Evolutionary conservation across 2,329 filamentous ascomycete species (phyloP), one percentile per base, ranked within the genome.

Genomic region (Corynespora cassiicola): DNA sequence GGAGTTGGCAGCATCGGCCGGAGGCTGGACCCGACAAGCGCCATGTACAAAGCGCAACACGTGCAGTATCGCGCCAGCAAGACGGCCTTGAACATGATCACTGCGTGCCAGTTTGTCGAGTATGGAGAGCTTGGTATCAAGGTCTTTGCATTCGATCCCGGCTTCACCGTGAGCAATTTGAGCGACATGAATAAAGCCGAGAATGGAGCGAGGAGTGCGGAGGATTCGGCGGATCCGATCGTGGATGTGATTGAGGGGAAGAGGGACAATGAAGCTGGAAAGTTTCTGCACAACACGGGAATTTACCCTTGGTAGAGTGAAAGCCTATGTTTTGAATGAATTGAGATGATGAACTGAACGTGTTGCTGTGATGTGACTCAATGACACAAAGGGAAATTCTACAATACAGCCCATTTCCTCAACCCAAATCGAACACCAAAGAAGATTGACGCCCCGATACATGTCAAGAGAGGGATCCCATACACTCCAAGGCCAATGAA

Each of bases 41-140:
- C 51, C 1, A 56, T 57, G 35, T 66, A 66, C 41, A 60, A 60
- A 14, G 42, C 56, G 3, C 38, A 53, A 15, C 39, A 37, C 2
- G 46, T 59, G 5, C 58, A 56, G 14, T 73, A 72, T 33, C 58
- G 63, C 4, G 56, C 63, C 0, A 66, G 58, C 18, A 73, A 72
- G 43, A 56, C 66, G 4, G 70, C 70, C 2, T 38, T 70, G 45
- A 70, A 70, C 24, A 71, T 73, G 68, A 38, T 72, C 9, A 59
- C 54, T 7, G 56, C 59, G 8, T 62, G 55, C 30, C 51, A 69
- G 31, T 44, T 45, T 19, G 56, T 60, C 4, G 58, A 69, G 43
- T 65, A 56, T 32, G 61, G 52, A 0, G 38, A 44, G 7, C 12
- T 30, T 7, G 57, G 54, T 4, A 59, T 70, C 40, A 73, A 67